phyloP scores from a whole-genome alignment of 306 rosid species.

The Fragaria ananassa region DNA sequence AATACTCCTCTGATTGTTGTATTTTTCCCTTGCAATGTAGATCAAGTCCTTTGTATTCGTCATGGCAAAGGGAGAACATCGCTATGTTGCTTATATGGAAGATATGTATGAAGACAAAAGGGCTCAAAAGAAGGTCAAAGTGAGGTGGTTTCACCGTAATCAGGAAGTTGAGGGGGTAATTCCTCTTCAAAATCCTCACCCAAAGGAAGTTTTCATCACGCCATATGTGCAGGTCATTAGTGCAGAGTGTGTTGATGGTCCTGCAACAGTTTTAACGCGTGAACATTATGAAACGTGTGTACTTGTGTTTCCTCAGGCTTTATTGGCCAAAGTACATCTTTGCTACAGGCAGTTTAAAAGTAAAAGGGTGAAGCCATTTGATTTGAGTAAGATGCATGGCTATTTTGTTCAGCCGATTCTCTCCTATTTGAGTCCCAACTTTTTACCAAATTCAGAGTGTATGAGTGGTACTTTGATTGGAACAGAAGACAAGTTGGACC shows the following conservation, averaged over 20 bases:
- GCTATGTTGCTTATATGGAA: constrained; percentile 84
- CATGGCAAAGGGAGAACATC: constrained; percentile 95
- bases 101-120: constrained; percentile 98
- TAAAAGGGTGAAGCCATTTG: constrained; percentile 87
- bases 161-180: constrained; percentile 84
- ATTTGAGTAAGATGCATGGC: constrained; percentile 80
- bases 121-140: constrained; percentile 91
- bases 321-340: constrained; percentile 60
- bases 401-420: constrained; percentile 75
- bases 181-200: constrained; percentile 75
- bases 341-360: constrained; percentile 85
- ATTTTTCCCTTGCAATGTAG: constrained; percentile 44
- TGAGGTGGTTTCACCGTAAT: constrained; percentile 94
- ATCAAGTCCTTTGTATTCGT: constrained; percentile 87
- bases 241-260: constrained; percentile 97
- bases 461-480: constrained; percentile 36
- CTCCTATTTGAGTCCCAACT: constrained; percentile 62
- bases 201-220: constrained; percentile 90
- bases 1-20: constrained; percentile 19
- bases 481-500: constrained; percentile 54
- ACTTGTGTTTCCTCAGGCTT: constrained; percentile 56
- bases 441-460: constrained; percentile 38
- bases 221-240: constrained; percentile 89
- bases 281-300: constrained; percentile 74
- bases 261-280: constrained; percentile 74